Conservation (phyloP, 2,329 filamentous ascomycete genomes). For the Neophaeococcomyces aloes region DNA sequence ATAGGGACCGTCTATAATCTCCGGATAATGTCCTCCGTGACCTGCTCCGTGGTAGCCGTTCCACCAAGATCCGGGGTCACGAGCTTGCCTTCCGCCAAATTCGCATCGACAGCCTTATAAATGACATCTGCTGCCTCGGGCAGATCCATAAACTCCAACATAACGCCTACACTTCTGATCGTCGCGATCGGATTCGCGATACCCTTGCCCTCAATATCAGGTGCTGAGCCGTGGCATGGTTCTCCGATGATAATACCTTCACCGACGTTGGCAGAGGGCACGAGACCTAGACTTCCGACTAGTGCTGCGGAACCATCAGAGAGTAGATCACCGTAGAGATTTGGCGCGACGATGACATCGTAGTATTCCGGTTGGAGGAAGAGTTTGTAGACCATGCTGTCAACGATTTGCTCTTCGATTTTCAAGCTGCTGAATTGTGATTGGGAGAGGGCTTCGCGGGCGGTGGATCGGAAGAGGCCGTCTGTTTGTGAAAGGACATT, state of each 20-base stretch:
- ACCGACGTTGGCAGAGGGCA: constrained; percentile 90
- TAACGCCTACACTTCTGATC: constrained; percentile 76
- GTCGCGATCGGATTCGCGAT: constrained; percentile 97
- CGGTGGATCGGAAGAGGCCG: constrained; percentile 79
- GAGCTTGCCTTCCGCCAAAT: constrained; percentile 70
- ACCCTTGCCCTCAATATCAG: constrained; percentile 84
- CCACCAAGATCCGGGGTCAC: constrained; percentile 87
- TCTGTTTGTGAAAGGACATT: constrained; percentile 96
- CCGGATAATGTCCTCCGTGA: constrained; percentile 76
- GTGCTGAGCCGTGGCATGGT: constrained; percentile 92
- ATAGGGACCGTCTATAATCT: constrained; percentile 54
- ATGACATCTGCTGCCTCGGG: constrained; percentile 78
- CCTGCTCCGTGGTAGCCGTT: constrained; percentile 71
- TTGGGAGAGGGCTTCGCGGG: constrained; percentile 60
- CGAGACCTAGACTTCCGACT: constrained; percentile 81
- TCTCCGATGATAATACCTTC: constrained; percentile 92
- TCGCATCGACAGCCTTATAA: constrained; percentile 83
- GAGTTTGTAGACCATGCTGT: constrained; percentile 99
- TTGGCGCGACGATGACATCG: constrained; percentile 95
- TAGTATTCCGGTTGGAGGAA: constrained; percentile 92
- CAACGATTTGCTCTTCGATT: constrained; percentile 95
- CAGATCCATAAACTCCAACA: constrained; percentile 92
- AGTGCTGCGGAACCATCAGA: constrained; percentile 91
- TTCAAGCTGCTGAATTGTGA: constrained; percentile 53
- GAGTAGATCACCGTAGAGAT: constrained; percentile 93